Evolutionary conservation across 768 basidiomycete species (phyloP).

Genomic region (Pleurotus giganteus): DNA sequence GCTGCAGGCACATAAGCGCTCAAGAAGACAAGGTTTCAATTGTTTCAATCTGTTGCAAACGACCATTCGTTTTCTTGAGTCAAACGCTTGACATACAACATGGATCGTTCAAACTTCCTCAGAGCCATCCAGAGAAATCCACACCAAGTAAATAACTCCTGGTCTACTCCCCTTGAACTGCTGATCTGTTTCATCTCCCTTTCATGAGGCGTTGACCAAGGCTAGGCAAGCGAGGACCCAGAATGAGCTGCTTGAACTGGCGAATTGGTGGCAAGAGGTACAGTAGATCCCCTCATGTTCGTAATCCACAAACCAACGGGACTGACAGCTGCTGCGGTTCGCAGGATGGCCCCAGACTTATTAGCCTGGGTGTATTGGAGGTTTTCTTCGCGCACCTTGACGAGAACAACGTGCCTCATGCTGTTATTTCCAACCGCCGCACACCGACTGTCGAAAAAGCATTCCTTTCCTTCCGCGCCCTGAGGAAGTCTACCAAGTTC

Average conservation of each 20-base stretch:
- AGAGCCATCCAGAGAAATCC: not conserved
- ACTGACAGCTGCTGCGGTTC: not conserved
- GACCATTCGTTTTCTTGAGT: no score
- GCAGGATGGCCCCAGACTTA: slow-evolving; percentile 12
- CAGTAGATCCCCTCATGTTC: not conserved
- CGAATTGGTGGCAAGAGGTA: not conserved
- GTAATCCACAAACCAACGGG: not conserved
- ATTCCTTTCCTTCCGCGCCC: slow-evolving; percentile 29
- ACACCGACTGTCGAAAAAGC: slow-evolving; percentile 24
- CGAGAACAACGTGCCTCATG: slow-evolving; percentile 16
- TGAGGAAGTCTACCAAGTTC: slow-evolving; percentile 26
- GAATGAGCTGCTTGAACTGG: not conserved
- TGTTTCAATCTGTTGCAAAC: no score
- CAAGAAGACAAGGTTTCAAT: no score
- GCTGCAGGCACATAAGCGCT: no score
- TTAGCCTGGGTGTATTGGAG: slow-evolving; percentile 22
- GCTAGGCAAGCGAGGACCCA: not conserved
- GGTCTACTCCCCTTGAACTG: no score
- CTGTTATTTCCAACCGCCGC: slow-evolving; percentile 11
- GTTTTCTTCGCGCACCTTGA: slow-evolving; percentile 28
- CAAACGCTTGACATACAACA: no score
- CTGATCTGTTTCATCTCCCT: not conserved
- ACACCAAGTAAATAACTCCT: not conserved
- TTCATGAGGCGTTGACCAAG: not conserved
- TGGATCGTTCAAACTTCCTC: not conserved